Conservation (phyloP, 306 rosid species). For the Ormosia emarginata region DNA sequence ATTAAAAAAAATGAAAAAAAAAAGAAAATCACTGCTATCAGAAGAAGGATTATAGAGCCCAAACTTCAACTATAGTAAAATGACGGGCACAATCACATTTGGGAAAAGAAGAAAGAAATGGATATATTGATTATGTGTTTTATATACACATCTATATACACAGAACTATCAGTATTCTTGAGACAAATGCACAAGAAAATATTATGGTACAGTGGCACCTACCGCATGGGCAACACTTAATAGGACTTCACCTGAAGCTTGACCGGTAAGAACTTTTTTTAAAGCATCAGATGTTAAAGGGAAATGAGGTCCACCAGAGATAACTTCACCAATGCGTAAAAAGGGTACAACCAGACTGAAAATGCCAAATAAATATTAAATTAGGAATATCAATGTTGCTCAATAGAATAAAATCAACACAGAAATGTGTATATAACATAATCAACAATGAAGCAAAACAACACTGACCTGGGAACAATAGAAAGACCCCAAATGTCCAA, state of each 20-base stretch:
- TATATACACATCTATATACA: not conserved
- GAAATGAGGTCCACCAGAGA: conserved; percentile 78
- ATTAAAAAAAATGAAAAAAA: too few relatives aligned
- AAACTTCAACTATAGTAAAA: not conserved
- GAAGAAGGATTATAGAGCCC: too few relatives aligned
- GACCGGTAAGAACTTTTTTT: conserved; percentile 74
- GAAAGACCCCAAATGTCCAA: not conserved
- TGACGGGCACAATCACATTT: too few relatives aligned
- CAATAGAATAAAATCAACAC: not conserved
- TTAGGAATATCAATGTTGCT: not conserved
- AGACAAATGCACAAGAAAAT: conserved; percentile 2
- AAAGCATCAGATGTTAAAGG: conserved; percentile 82
- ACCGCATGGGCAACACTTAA: conserved; percentile 81
- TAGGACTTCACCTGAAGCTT: conserved; percentile 72
- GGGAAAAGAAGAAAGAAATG: not conserved
- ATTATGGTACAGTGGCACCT: conserved; percentile 33
- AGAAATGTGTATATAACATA: not conserved
- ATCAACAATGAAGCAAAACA: not conserved
- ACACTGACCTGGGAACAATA: not conserved
- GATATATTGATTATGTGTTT: too few relatives aligned
- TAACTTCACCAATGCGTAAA: conserved; percentile 83
- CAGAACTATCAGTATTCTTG: not conserved
- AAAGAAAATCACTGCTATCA: too few relatives aligned
- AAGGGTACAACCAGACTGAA: conserved; percentile 83
- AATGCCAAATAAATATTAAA: conserved; percentile 12